Conservation (phyloP, 257 asterid species). For the Plectranthus barbatus region DNA sequence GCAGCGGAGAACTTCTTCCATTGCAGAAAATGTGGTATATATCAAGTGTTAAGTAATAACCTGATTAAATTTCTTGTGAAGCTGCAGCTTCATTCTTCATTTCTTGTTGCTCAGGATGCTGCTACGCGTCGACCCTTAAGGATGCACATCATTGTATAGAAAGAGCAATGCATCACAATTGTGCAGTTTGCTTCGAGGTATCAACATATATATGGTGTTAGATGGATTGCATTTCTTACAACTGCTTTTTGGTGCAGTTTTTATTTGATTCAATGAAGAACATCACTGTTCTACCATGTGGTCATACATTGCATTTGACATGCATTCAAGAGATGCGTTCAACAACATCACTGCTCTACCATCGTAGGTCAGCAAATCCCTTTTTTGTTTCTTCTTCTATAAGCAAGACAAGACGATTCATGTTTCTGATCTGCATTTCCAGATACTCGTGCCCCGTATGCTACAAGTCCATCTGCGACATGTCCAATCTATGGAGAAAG, state of each 20-base stretch:
- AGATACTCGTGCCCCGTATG: constrained; percentile 60
- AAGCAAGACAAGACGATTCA: background rate
- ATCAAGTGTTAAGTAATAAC: background rate
- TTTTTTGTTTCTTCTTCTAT: background rate
- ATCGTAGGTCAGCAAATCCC: constrained; percentile 23
- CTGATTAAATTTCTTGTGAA: background rate
- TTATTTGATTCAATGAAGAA: constrained; percentile 41
- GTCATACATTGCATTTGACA: constrained; percentile 54
- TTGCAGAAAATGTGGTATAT: constrained; percentile 47
- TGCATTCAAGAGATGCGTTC: constrained; percentile 49
- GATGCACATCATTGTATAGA: constrained; percentile 53
- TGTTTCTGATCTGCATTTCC: constrained; percentile 3
- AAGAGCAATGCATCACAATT: constrained; percentile 64
- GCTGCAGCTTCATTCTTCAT: background rate
- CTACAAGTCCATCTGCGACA: constrained; percentile 48
- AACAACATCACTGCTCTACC: too few species aligned
- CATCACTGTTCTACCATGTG: constrained; percentile 43
- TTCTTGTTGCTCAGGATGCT: constrained; percentile 34
- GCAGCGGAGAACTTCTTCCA: constrained; percentile 56
- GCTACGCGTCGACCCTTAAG: constrained; percentile 38
- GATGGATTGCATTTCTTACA: background rate
- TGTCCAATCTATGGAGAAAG: constrained; percentile 47
- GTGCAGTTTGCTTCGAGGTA: constrained; percentile 70
- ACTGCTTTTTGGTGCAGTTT: constrained; percentile 26
- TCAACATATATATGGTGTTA: background rate